These are phyloP conservation scores for Dactylellina haptotyla DNA, from an alignment of 2,329 filamentous ascomycete species.

Conservation along the genomic window DNA sequence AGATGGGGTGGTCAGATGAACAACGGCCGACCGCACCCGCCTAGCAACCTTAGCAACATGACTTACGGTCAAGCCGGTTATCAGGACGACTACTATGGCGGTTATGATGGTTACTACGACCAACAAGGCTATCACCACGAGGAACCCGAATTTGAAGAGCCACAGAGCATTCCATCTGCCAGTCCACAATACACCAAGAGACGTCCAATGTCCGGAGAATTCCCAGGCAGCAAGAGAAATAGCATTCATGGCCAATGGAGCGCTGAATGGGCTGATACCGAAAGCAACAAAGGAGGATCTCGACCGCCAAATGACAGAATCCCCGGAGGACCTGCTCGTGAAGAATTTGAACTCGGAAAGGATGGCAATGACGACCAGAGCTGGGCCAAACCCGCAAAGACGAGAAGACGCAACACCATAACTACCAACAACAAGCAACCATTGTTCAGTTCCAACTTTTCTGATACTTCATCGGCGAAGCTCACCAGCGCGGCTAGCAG, in stretches of 20 bases:
- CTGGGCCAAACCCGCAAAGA: conserved; percentile 51
- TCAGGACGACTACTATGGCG: conserved; percentile 35
- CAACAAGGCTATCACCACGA: conserved; percentile 27
- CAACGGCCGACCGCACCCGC: conserved; percentile 27
- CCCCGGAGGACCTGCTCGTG: conserved; percentile 28
- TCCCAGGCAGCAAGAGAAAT: conserved; percentile 36
- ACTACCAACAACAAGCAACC: conserved; percentile 49
- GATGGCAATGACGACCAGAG: conserved; percentile 53
- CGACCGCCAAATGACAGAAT: conserved; percentile 43
- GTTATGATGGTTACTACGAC: conserved; percentile 49
- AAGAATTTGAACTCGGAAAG: conserved; percentile 49
- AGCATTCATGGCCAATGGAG: conserved; percentile 51
- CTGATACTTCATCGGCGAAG: conserved; percentile 48
- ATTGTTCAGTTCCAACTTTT: conserved; percentile 47
- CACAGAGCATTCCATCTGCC: conserved; percentile 45
- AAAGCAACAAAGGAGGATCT: conserved; percentile 41
- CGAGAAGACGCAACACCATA: conserved; percentile 48
- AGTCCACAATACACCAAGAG: conserved; percentile 48
- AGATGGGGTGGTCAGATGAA: conserved; percentile 30
- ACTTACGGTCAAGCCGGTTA: conserved; percentile 33
- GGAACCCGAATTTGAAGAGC: conserved; percentile 48
- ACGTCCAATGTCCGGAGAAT: conserved; percentile 44
- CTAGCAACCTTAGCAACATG: conserved; percentile 50
- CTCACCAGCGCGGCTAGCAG: conserved; percentile 48
- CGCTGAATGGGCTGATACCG: conserved; percentile 48